Evolutionary conservation across 2,329 filamentous ascomycete genomes (phyloP).

Genomic region (Seiridium cupressi): DNA sequence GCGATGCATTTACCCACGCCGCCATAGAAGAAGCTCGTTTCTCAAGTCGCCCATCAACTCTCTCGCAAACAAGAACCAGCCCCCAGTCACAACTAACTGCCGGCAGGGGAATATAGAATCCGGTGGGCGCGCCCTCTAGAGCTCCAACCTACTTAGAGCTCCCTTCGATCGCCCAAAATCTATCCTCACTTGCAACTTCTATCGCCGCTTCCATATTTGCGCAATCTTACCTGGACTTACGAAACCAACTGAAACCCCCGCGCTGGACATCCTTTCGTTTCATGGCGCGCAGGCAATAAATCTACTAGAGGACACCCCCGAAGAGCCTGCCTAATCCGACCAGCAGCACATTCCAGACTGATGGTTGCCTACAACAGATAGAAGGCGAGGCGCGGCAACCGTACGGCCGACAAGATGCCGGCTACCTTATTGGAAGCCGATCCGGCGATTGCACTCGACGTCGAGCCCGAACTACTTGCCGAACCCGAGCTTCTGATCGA

Average conservation of each 20-base stretch:
- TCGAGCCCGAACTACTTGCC: constrained; percentile 18
- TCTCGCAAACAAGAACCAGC: too few species aligned
- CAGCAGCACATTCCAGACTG: constrained; percentile 18
- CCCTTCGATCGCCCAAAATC: neutral
- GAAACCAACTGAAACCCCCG: too few species aligned
- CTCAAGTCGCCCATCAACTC: too few species aligned
- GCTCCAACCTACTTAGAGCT: neutral
- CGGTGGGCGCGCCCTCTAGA: too few species aligned
- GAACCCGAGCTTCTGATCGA: constrained; percentile 29
- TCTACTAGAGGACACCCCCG: neutral
- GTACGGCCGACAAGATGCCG: constrained; percentile 25
- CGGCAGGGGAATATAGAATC: too few species aligned
- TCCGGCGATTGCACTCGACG: constrained; percentile 11
- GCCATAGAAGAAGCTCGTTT: too few species aligned
- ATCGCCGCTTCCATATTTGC: neutral
- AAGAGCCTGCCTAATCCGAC: neutral
- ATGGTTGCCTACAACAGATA: constrained; percentile 4
- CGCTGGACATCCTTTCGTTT: too few species aligned
- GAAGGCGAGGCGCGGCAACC: constrained; percentile 1
- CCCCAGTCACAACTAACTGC: too few species aligned
- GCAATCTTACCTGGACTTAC: too few species aligned
- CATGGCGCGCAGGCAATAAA: too few species aligned
- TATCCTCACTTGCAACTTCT: neutral
- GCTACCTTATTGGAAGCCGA: constrained; percentile 25
- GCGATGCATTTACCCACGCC: too few species aligned